Evolutionary conservation across 2,329 filamentous ascomycete genomes (phyloP), one percentile per base, ranked within the genome.

Genomic region (Hymenoscyphus albidus): DNA sequence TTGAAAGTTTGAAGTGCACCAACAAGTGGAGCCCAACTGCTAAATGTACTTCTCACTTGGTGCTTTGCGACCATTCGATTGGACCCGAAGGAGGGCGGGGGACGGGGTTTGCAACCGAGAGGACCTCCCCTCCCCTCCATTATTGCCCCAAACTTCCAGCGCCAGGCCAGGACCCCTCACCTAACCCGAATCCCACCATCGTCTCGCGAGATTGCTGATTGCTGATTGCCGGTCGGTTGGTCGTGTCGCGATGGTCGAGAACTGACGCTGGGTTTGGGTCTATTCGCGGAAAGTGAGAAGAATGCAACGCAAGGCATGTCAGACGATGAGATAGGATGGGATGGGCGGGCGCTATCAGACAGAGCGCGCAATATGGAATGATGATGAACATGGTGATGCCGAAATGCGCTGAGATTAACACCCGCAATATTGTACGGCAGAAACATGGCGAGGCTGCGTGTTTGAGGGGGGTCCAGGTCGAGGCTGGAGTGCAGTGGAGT

Each of bases 371-470:
- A 51, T 51, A 51, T 18, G 44, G 44, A 51, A 51, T 51, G 44
- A 51, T 51, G 44, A 18, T n/a, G 44, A 22, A 35, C 32, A 35
- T 35, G n/a, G 44, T 51, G 44, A 51, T 16, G 44, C 44, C 44
- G 44, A 51, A 51, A 51, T 51, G 44, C 44, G 44, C 44, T 51
- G 44, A 51, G 44, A 51, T 51, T 51, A 51, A 22, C 44, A 51
- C 44, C 6, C 44, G 44, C 22, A 51, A 51, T 51, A 51, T 51
- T 51, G 44, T 51, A 51, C 42, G 63, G 60, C 59, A 62, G 64
- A 65, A 65, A 63, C 61, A 61, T 60, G 55, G 44, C 42, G 42
- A 62, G 60, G 55, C 57, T 55, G 63, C 59, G 35, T 22, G 44
- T 51, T 51, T 51, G 44, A 51, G 44, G 44, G 44, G 44, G 32